phyloP scores from a whole-genome alignment of 768 basidiomycete genomes.

The Termitomyces eurrhizus region DNA sequence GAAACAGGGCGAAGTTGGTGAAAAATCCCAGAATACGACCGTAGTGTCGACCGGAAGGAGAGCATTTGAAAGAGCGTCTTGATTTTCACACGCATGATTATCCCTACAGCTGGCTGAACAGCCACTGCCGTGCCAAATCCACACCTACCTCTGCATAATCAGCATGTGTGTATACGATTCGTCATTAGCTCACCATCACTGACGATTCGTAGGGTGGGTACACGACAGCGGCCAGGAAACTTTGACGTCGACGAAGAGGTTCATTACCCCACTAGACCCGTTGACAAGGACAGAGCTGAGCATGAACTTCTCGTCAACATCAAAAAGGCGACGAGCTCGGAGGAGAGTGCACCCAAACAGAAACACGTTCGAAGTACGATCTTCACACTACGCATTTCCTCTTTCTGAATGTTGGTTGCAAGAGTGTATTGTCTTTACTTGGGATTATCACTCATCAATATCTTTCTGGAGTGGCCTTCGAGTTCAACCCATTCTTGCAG shows the following conservation, averaged over 20 bases:
- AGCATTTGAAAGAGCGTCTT: constrained; percentile 6
- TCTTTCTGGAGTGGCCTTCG: constrained; percentile 98
- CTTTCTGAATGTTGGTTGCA: constrained; percentile 9
- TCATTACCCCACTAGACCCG: constrained; percentile 94
- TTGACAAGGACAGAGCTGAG: constrained; percentile 98
- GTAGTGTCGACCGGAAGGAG: constrained; percentile 13
- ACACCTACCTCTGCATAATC: background rate
- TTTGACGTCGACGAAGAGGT: constrained; percentile 81
- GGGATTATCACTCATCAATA: constrained; percentile 98
- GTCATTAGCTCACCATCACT: background rate
- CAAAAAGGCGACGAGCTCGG: constrained; percentile 96
- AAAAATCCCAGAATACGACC: constrained; percentile 3
- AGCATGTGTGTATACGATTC: constrained; percentile 13
- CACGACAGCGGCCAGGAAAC: constrained; percentile 31
- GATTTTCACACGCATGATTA: constrained; percentile 16
- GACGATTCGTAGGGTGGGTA: constrained; percentile 33
- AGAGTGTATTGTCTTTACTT: constrained; percentile 99
- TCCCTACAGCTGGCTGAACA: background rate
- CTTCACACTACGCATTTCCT: constrained; percentile 2
- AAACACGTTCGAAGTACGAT: constrained; percentile 96
- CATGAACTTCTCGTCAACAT: constrained; percentile 91
- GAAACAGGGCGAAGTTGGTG: background rate
- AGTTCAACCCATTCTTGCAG: constrained; percentile 94
- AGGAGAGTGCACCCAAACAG: constrained; percentile 97
- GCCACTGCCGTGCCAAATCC: background rate